Evolutionary conservation across 2,329 filamentous ascomycete genomes (phyloP).

Genomic region (Clonostachys rosea): DNA sequence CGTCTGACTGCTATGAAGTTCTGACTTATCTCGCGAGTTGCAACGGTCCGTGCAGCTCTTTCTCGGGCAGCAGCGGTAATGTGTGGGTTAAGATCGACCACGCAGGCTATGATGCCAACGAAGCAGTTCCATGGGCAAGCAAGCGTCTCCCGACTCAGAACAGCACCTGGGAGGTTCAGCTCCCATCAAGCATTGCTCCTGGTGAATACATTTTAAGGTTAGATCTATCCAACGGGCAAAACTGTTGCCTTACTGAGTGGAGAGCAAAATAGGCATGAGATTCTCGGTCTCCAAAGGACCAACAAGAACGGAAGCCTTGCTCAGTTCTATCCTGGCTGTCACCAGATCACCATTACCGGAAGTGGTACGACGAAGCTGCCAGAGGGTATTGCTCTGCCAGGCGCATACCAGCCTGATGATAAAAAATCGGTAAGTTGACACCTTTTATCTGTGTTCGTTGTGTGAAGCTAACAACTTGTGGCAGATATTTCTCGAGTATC

Average conservation of each 20-base stretch:
- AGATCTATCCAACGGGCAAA: no score
- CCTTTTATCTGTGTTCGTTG: no score
- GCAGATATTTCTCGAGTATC: constrained; percentile 14
- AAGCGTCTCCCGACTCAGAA: constrained; percentile 32
- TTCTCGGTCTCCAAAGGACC: constrained; percentile 36
- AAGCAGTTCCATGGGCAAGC: constrained; percentile 18
- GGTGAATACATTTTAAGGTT: constrained; percentile 33
- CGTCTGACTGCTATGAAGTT: constrained; percentile 17
- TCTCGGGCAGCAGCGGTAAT: constrained; percentile 10
- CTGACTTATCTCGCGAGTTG: constrained; percentile 58
- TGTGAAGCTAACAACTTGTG: not conserved
- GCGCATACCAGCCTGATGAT: constrained; percentile 12
- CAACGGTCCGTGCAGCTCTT: constrained; percentile 43
- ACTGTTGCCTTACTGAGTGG: no score
- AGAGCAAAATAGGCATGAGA: constrained; percentile 28
- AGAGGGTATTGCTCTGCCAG: constrained; percentile 14
- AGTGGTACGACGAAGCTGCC: constrained; percentile 20
- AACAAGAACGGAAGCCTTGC: constrained; percentile 32
- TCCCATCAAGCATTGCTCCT: constrained; percentile 20
- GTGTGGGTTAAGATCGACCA: constrained; percentile 58
- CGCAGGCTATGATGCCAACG: constrained; percentile 40
- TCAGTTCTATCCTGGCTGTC: constrained; percentile 41
- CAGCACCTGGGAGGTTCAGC: constrained; percentile 16
- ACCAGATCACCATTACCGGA: constrained; percentile 36
- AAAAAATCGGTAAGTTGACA: constrained; percentile 10